Percentiles rank a stretch among this genome's conserved stretches.
These are phyloP conservation scores for Acrocalymma vagum DNA, from an alignment of 2,329 filamentous ascomycete species.

Conservation along the genomic window DNA sequence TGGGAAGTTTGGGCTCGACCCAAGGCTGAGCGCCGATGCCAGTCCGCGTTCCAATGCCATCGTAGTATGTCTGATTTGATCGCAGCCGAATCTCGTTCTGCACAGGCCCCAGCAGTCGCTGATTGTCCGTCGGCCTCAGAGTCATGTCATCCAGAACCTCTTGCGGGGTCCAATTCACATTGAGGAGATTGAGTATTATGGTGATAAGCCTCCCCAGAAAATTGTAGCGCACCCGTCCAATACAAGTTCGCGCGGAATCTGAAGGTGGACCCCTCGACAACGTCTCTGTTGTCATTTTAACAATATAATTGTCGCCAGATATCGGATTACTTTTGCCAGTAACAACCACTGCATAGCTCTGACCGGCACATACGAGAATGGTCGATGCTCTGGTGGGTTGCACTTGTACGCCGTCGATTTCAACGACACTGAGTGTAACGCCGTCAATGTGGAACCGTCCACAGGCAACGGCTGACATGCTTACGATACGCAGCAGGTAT, in stretches of 20 bases:
- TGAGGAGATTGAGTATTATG: slow-evolving; percentile 64
- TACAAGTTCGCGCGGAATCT: slow-evolving; percentile 17
- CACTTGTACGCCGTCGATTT: slow-evolving; percentile 36
- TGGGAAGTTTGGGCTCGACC: slow-evolving; percentile 74
- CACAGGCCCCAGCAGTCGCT: slow-evolving; percentile 66
- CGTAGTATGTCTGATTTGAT: slow-evolving; percentile 66
- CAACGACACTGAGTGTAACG: slow-evolving; percentile 15
- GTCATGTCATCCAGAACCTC: slow-evolving; percentile 75
- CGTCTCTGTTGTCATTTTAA: slow-evolving; percentile 58
- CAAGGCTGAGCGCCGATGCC: slow-evolving; percentile 73
- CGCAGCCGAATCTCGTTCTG: slow-evolving; percentile 68
- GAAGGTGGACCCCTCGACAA: slow-evolving; percentile 54
- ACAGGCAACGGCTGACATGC: slow-evolving; percentile 71
- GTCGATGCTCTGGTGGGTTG: slow-evolving; percentile 44
- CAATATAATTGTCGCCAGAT: slow-evolving; percentile 66
- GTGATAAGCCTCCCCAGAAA: slow-evolving; percentile 61
- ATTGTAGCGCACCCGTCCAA: slow-evolving; percentile 22
- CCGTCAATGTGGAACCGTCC: slow-evolving; percentile 47
- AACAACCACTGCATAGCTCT: slow-evolving; percentile 37
- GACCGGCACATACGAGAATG: slow-evolving; percentile 49
- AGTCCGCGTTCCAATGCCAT: slow-evolving; percentile 62
- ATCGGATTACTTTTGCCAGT: slow-evolving; percentile 18
- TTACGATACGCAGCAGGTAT: slow-evolving; percentile 75
- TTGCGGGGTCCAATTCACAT: slow-evolving; percentile 60
- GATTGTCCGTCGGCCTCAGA: slow-evolving; percentile 72